phyloP scores from a whole-genome alignment of 192 early-diverging fungal genomes.

The Linnemannia schmuckeri region DNA sequence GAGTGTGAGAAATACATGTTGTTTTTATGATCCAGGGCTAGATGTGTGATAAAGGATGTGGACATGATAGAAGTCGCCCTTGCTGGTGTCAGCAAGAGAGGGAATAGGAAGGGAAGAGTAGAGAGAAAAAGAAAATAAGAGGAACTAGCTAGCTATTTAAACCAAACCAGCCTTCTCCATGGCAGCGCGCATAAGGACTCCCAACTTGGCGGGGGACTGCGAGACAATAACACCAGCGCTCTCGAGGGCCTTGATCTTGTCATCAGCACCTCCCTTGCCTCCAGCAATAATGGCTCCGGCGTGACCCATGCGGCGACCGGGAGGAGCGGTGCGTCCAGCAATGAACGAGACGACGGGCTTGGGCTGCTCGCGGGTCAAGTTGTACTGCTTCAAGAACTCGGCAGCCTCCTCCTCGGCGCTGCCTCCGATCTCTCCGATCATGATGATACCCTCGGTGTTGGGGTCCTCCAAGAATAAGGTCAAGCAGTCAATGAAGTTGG shows the following conservation, averaged over 20 bases:
- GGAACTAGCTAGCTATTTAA: conserved; percentile 20
- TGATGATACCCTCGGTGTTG: conserved; percentile 96
- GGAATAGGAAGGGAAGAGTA: conserved; percentile 10
- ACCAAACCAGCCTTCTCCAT: conserved; percentile 69
- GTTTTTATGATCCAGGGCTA: conserved; percentile 3
- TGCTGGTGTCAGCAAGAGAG: neutral
- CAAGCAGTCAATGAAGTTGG: conserved; percentile 99
- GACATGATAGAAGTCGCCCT: neutral
- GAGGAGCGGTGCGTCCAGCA: conserved; percentile 98
- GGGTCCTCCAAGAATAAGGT: conserved; percentile 95
- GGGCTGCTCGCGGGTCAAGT: conserved; percentile 85
- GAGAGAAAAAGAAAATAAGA: neutral
- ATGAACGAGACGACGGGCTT: conserved; percentile 99
- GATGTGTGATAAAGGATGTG: conserved; percentile 1
- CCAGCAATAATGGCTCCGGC: conserved; percentile 99
- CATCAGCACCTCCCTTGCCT: conserved; percentile 98
- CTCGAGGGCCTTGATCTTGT: conserved; percentile 99
- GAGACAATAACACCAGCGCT: conserved; percentile 93
- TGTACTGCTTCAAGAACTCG: conserved; percentile 96
- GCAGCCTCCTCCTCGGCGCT: conserved; percentile 99
- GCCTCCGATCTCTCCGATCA: conserved; percentile 99
- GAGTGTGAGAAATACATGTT: neutral
- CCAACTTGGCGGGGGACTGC: conserved; percentile 96
- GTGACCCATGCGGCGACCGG: conserved; percentile 99
- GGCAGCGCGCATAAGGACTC: conserved; percentile 81